phyloP scores from a whole-genome alignment of 2,329 filamentous ascomycete species.

The Pseudogymnoascus sp. region DNA sequence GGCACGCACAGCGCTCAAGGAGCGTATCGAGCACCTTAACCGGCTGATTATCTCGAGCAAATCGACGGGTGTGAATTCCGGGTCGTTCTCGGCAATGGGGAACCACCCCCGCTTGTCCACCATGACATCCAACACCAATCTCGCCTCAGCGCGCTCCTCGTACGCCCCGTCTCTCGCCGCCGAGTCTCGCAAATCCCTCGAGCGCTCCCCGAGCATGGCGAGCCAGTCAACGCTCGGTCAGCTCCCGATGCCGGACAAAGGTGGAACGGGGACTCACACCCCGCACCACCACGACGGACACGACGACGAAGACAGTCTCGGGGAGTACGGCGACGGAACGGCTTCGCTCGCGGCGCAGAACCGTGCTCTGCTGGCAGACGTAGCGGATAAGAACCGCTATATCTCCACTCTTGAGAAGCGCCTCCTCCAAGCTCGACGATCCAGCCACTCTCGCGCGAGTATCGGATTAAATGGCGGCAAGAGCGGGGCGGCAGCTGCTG shows the following conservation, averaged over 20 bases:
- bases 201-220: slow-evolving; percentile 58
- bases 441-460: slow-evolving; percentile 82
- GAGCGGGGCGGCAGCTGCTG: slow-evolving; percentile 46
- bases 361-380: slow-evolving; percentile 83
- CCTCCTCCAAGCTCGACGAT: slow-evolving; percentile 78
- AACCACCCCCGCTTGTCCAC: slow-evolving; percentile 53
- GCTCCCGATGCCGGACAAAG: slow-evolving; percentile 16
- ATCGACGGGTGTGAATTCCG: slow-evolving; percentile 83
- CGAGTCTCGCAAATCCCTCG: slow-evolving; percentile 34
- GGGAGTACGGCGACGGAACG: slow-evolving; percentile 78
- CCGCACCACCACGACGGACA: slow-evolving; percentile 18
- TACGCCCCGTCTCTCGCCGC: slow-evolving; percentile 48
- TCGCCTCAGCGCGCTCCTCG: slow-evolving; percentile 59
- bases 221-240: slow-evolving; percentile 37
- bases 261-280: slow-evolving; percentile 12
- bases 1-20: slow-evolving; percentile 88
- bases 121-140: slow-evolving; percentile 31
- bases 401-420: slow-evolving; percentile 90
- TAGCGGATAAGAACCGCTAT: slow-evolving; percentile 95
- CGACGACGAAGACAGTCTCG: slow-evolving; percentile 61
- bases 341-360: slow-evolving; percentile 81
- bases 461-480: slow-evolving; percentile 45
- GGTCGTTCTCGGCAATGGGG: slow-evolving; percentile 60
- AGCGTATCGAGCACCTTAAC: slow-evolving; percentile 95
- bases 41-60: slow-evolving; percentile 92